phyloP scores from a whole-genome alignment of 2,329 filamentous ascomycete genomes.

The Drechslerella dactyloides region DNA sequence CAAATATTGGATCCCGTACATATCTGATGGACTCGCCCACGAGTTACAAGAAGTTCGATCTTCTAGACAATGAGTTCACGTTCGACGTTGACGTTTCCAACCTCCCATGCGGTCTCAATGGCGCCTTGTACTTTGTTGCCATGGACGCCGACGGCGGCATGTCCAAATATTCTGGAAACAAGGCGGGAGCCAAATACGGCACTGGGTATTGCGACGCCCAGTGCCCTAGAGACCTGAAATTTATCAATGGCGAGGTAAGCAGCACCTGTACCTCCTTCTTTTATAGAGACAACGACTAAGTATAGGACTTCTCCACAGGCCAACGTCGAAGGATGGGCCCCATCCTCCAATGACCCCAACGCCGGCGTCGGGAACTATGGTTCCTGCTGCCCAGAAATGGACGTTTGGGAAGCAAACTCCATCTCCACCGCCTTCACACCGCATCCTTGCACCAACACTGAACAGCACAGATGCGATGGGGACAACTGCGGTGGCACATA shows the following conservation, averaged over 20 bases:
- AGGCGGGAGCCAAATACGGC: conserved; percentile 65
- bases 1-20: conserved; percentile 62
- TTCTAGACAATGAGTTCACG: conserved; percentile 72
- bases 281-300: background rate
- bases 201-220: conserved; percentile 66
- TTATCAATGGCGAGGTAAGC: conserved; percentile 63
- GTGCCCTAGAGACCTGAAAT: conserved; percentile 65
- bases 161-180: conserved; percentile 63
- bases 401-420: conserved; percentile 60
- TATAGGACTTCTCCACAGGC: conserved; percentile 56
- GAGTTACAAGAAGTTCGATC: conserved; percentile 70
- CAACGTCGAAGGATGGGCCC: conserved; percentile 63
- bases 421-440: conserved; percentile 58
- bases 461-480: conserved; percentile 56
- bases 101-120: conserved; percentile 73
- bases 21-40: conserved; percentile 68
- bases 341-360: conserved; percentile 57
- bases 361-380: conserved; percentile 64
- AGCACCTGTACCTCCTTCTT: background rate
- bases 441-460: conserved; percentile 58
- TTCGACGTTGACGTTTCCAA: conserved; percentile 75
- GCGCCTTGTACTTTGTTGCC: conserved; percentile 70
- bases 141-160: conserved; percentile 68
- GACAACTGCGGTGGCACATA: conserved; percentile 53
- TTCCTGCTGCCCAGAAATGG: conserved; percentile 68